A percentile compares a stretch with the other conserved stretches of the same genome.
Conservation (phyloP, 2,329 filamentous ascomycete genomes). For the Lasiodiplodia sp. region DNA sequence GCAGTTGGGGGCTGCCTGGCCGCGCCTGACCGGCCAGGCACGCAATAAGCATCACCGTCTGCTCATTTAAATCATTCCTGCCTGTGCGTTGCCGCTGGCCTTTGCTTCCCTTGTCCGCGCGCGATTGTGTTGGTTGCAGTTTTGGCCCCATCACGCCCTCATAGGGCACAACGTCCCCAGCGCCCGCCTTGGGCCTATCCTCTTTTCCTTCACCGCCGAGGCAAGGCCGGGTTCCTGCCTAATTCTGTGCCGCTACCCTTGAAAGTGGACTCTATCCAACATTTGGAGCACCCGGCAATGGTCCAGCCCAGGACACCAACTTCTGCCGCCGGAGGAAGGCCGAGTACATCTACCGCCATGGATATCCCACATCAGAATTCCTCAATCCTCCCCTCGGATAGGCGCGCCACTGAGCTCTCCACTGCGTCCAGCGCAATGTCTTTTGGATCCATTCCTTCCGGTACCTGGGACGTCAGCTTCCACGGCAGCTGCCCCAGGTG, state of each 20-base stretch:
- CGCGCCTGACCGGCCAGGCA: slow-evolving; percentile 21
- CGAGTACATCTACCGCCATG: slow-evolving; percentile 12
- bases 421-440: slow-evolving; percentile 24
- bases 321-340: not conserved
- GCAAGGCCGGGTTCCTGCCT: slow-evolving; percentile 17
- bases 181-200: slow-evolving; percentile 9
- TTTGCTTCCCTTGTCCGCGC: slow-evolving; percentile 3
- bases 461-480: slow-evolving; percentile 27
- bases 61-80: slow-evolving; percentile 15
- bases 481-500: slow-evolving; percentile 32
- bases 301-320: slow-evolving; percentile 2
- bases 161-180: not conserved
- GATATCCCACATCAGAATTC: slow-evolving; percentile 5
- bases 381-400: not conserved
- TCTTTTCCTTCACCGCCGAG: slow-evolving; percentile 5
- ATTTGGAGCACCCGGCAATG: slow-evolving; percentile 3
- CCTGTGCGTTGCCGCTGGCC: slow-evolving; percentile 13
- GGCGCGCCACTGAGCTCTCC: slow-evolving; percentile 6
- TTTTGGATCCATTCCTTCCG: slow-evolving; percentile 16
- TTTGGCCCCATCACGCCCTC: slow-evolving; percentile 13
- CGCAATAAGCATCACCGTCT: not conserved
- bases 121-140: slow-evolving; percentile 3
- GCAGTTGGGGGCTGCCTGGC: slow-evolving; percentile 19
- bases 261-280: slow-evolving; percentile 9
- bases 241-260: not conserved